Percentiles rank a stretch among this genome's conserved stretches.
Conservation (phyloP, 345 rosid species). For the Eutrema yunnanense region DNA sequence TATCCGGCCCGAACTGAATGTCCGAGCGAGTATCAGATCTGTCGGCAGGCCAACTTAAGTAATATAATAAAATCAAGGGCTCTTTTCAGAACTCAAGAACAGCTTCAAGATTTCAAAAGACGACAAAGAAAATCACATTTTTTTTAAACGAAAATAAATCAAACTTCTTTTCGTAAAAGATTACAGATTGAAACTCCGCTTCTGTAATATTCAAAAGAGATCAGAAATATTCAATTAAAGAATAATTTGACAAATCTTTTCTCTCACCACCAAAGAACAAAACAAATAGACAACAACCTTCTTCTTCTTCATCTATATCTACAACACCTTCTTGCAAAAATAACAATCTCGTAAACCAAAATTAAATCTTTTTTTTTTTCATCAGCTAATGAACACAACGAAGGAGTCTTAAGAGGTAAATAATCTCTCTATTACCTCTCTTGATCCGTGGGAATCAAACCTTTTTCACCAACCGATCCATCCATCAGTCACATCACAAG, state of each 20-base stretch:
- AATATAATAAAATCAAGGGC: too few species aligned
- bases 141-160: not conserved
- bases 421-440: conserved; percentile 17
- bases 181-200: conserved; percentile 17
- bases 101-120: not conserved
- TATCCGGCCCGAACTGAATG: not conserved
- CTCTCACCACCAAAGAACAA: conserved; percentile 29
- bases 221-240: conserved; percentile 24
- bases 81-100: not conserved
- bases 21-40: not conserved
- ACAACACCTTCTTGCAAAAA: conserved; percentile 36
- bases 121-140: not conserved
- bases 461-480: not conserved
- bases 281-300: conserved; percentile 28
- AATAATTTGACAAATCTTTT: conserved; percentile 22
- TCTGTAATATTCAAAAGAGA: conserved; percentile 23
- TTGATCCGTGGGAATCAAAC: conserved; percentile 27
- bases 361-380: conserved; percentile 11
- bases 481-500: conserved; percentile 30
- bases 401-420: conserved; percentile 17
- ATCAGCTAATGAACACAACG: conserved; percentile 26
- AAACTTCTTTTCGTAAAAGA: conserved; percentile 5
- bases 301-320: conserved; percentile 31
- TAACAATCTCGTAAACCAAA: conserved; percentile 21
- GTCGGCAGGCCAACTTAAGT: too few species aligned